Conservation (phyloP, 1,284 basidiomycete species). For the Sutorius eximius region DNA sequence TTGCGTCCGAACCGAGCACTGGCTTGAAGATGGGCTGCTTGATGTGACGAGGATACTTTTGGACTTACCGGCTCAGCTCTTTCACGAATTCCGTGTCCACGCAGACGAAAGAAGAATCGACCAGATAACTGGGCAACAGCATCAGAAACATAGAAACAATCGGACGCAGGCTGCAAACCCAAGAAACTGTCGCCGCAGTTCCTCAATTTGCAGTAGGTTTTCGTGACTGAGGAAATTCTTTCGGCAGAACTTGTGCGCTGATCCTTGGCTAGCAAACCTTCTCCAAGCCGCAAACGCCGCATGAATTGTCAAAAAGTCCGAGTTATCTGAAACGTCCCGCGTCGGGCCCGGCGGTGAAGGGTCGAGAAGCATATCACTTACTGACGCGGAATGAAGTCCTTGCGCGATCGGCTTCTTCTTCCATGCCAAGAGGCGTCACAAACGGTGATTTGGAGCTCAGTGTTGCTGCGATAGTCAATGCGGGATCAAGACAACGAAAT, state of each 20-base stretch:
- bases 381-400: conserved; percentile 81
- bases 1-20: conserved; percentile 78
- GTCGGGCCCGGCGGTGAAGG: not conserved
- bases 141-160: conserved; percentile 5
- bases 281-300: conserved; percentile 92
- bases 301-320: conserved; percentile 95
- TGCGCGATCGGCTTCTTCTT: conserved; percentile 84
- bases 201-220: conserved; percentile 96
- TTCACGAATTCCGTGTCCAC: conserved; percentile 66
- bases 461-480: conserved; percentile 92
- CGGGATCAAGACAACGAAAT: conserved; percentile 92
- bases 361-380: conserved; percentile 35
- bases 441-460: conserved; percentile 95
- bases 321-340: conserved; percentile 65
- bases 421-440: conserved; percentile 84
- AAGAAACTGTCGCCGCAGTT: conserved; percentile 92
- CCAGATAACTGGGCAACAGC: conserved; percentile 58
- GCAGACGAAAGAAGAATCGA: conserved; percentile 86
- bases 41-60: not conserved
- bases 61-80: conserved; percentile 66
- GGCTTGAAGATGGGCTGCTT: not conserved
- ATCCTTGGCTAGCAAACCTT: conserved; percentile 61
- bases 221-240: conserved; percentile 86
- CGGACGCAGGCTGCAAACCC: conserved; percentile 44
- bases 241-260: conserved; percentile 77